phyloP scores from a whole-genome alignment of 2,329 filamentous ascomycete genomes.

The Fusarium heterosporum region DNA sequence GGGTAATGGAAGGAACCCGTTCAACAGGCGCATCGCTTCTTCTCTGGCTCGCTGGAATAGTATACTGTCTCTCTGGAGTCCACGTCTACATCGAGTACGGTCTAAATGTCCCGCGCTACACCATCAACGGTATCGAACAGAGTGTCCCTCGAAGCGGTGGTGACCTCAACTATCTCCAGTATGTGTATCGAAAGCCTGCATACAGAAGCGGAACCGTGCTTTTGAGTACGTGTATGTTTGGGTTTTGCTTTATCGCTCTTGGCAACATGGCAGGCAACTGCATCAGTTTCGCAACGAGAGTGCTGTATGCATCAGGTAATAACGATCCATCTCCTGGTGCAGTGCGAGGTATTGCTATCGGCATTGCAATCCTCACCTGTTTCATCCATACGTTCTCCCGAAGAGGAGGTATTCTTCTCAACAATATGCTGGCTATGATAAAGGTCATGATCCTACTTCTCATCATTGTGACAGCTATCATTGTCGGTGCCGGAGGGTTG shows the following conservation, averaged over 20 bases:
- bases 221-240: constrained; percentile 59
- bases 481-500: constrained; percentile 48
- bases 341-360: constrained; percentile 62
- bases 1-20: constrained; percentile 51
- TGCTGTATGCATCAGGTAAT: constrained; percentile 52
- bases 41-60: constrained; percentile 55
- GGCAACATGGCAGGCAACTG: constrained; percentile 64
- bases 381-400: constrained; percentile 62
- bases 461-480: constrained; percentile 53
- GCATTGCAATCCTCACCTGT: constrained; percentile 56
- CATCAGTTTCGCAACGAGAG: constrained; percentile 58
- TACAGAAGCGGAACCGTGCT: constrained; percentile 52
- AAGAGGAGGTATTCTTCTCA: constrained; percentile 62
- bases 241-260: constrained; percentile 58
- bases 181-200: constrained; percentile 55
- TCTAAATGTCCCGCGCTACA: constrained; percentile 58
- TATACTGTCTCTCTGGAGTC: constrained; percentile 53
- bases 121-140: constrained; percentile 54
- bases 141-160: constrained; percentile 59
- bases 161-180: constrained; percentile 63
- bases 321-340: constrained; percentile 46
- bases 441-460: constrained; percentile 62
- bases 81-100: constrained; percentile 60
- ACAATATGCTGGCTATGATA: constrained; percentile 62
- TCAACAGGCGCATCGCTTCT: constrained; percentile 53